phyloP scores from a whole-genome alignment of 2,329 filamentous ascomycete genomes.

The Penicillium sp. region DNA sequence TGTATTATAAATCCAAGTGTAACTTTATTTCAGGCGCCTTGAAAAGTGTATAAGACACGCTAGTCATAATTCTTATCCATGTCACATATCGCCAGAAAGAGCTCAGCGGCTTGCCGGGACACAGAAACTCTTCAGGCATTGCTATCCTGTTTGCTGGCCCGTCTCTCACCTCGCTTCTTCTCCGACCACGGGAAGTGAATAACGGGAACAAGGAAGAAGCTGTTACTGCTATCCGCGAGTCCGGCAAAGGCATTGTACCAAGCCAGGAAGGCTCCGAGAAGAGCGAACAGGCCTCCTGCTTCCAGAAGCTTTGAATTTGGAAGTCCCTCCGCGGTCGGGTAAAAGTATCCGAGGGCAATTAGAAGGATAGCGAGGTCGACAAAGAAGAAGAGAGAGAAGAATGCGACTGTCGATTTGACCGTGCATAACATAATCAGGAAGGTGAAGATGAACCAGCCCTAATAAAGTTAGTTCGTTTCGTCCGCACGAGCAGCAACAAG shows the following conservation, averaged over 20 bases:
- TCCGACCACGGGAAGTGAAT: slow-evolving; percentile 31
- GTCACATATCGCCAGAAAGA: background rate
- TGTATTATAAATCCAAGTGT: no score
- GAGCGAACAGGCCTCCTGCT: slow-evolving; percentile 57
- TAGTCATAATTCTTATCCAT: no score
- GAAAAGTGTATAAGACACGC: no score
- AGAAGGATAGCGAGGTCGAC: slow-evolving; percentile 75
- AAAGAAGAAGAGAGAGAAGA: slow-evolving; percentile 74
- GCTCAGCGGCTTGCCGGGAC: background rate
- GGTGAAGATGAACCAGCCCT: slow-evolving; percentile 82
- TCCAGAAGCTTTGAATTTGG: slow-evolving; percentile 29
- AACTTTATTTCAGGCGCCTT: no score
- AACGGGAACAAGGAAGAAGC: slow-evolving; percentile 30
- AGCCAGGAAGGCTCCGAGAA: slow-evolving; percentile 57
- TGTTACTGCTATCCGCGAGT: slow-evolving; percentile 58
- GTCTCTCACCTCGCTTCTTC: slow-evolving; percentile 12
- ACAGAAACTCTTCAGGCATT: background rate
- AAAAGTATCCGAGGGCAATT: slow-evolving; percentile 65
- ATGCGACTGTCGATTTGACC: slow-evolving; percentile 73
- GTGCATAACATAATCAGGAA: slow-evolving; percentile 72
- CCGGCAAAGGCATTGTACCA: slow-evolving; percentile 62
- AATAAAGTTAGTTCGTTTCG: slow-evolving; percentile 1
- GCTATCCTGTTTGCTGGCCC: background rate
- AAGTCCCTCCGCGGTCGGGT: slow-evolving; percentile 33
- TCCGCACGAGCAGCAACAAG: background rate